These are phyloP conservation scores for Mycena kentingensis DNA, from an alignment of 768 basidiomycete species.

Conservation along the genomic window DNA sequence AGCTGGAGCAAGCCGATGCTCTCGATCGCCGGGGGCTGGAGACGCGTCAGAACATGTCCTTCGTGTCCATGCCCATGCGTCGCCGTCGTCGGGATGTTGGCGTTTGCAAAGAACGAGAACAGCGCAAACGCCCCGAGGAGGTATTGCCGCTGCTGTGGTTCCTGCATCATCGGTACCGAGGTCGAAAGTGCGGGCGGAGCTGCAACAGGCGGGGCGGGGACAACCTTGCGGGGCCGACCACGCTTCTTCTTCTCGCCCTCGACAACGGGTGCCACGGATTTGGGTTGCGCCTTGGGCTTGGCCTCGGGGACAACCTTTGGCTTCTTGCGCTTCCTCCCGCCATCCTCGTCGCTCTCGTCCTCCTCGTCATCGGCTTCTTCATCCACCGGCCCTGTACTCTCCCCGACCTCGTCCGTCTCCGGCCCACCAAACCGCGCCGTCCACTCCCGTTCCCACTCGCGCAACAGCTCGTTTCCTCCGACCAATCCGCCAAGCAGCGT, in stretches of 20 bases:
- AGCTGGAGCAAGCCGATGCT: conserved; percentile 56
- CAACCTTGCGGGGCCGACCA: conserved; percentile 77
- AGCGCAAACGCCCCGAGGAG: conserved; percentile 82
- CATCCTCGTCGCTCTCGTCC: conserved; percentile 48
- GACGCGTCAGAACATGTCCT: conserved; percentile 56
- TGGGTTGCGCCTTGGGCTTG: conserved; percentile 51
- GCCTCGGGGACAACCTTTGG: conserved; percentile 47
- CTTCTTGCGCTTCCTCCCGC: conserved; percentile 65
- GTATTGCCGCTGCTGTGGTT: conserved; percentile 56
- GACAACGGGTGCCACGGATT: conserved; percentile 30
- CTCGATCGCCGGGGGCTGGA: conserved; percentile 26
- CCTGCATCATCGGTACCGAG: conserved; percentile 21
- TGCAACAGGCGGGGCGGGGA: conserved; percentile 45
- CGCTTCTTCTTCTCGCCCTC: conserved; percentile 77
- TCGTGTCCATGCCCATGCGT: conserved; percentile 53
- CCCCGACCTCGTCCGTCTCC: conserved; percentile 69
- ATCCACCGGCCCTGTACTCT: conserved; percentile 51
- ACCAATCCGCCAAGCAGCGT: conserved; percentile 70
- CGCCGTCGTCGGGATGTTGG: conserved; percentile 44
- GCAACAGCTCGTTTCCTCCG: conserved; percentile 68
- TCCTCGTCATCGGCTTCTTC: conserved; percentile 59
- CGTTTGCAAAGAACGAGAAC: conserved; percentile 85
- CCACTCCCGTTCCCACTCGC: conserved; percentile 81
- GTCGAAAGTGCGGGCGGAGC: conserved; percentile 28
- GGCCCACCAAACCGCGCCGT: conserved; percentile 71